Base-by-base conservation (phyloP, 2,329 filamentous ascomycete species). In the Fusarium acutatum region DNA sequence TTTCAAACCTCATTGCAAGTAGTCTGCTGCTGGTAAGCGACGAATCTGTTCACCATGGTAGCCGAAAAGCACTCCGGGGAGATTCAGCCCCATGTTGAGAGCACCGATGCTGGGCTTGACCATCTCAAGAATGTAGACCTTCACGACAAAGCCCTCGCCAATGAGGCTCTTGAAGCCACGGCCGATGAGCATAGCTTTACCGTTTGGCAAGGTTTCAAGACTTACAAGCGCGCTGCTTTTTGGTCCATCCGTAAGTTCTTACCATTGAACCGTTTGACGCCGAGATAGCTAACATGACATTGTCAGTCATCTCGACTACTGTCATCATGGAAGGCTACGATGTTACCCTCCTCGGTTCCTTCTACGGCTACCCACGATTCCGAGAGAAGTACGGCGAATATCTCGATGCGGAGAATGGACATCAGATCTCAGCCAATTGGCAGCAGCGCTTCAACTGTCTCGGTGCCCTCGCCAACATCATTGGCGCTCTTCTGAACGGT, bases 321-420 rank as follows among this genome's bases (percentile, higher is more conserved):
- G 82, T 87, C 60, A 81, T 87, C 68, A 87, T 87, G 86, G 86
- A 87, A 67, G 86, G 86, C 6, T 87, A 87, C 76, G 86, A 87
- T 57, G 81, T 84, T 5, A 85, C 83, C 38, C 79, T 88, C 1
- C 76, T 88, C n/a, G 71, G 80, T n/a, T 84, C 82, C 24, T 86
- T 87, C 76, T 86, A 82, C 69, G 85, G 80, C 10, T 86, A 85
- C 76, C 83, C 77, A 3, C 71, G 63, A 64, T 86, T 82, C 75
- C 80, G 77, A 14, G 73, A 74, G 64, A 84, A 79, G 72, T 88
- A 86, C 64, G 85, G 85, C 47, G 76, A 75, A 8, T 83, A 57
- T 28, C 73, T 80, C 20, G 69, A 80, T 43, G 68, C 78, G 0
- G 74, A 84, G 37, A 79, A 79, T 26, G 81, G 80, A 14, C 86